phyloP scores from a whole-genome alignment of 768 basidiomycete species.

The Trametes cubensis region DNA sequence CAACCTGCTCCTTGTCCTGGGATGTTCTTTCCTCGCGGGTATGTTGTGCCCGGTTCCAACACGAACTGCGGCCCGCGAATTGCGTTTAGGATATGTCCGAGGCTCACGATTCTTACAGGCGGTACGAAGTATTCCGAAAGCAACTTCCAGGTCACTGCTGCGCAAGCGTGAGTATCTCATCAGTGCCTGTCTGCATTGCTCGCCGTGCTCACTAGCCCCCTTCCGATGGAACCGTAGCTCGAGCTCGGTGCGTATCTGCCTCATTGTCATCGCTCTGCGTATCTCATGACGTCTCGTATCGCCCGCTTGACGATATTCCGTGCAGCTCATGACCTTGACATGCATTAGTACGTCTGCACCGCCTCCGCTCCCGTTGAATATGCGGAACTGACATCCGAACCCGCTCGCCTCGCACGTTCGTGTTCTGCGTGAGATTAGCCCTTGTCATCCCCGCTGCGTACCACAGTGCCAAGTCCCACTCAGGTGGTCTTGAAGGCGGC shows the following conservation, averaged over 20 bases:
- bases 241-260: constrained; percentile 40
- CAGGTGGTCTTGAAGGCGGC: constrained; percentile 11
- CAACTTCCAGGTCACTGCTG: constrained; percentile 79
- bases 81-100: neutral
- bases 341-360: constrained; percentile 67
- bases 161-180: constrained; percentile 70
- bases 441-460: constrained; percentile 93
- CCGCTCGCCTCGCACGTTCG: neutral
- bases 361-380: neutral
- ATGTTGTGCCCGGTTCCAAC: constrained; percentile 22
- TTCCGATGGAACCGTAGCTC: constrained; percentile 33
- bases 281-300: neutral
- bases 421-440: constrained; percentile 40
- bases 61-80: neutral
- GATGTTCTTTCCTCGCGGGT: constrained; percentile 89
- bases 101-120: constrained; percentile 42
- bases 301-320: constrained; percentile 9
- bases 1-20: constrained; percentile 87
- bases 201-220: constrained; percentile 7
- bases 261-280: neutral
- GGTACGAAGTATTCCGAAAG: constrained; percentile 70
- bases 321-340: constrained; percentile 79
- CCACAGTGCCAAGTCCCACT: constrained; percentile 45
- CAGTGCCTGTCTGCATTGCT: constrained; percentile 9
- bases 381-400: neutral